Evolutionary conservation across 371 early-diverging fungal genomes (phyloP).

Genomic region (Mucor irregularis): DNA sequence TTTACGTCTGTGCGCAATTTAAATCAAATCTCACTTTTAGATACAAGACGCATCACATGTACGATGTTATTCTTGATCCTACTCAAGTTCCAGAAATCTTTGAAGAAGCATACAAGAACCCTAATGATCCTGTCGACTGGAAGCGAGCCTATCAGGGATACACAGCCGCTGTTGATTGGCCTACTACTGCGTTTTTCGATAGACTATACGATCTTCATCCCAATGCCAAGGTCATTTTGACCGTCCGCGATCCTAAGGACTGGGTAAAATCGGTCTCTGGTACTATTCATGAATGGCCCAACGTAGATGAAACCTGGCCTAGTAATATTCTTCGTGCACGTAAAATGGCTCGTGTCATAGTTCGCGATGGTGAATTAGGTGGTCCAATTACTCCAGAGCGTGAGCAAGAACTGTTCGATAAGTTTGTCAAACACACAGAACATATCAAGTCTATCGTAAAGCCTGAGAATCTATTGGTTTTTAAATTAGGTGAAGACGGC

Average conservation of each 20-base stretch:
- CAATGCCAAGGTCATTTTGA: conserved; percentile 35
- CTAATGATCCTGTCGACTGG: conserved; percentile 18
- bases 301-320: conserved; percentile 17
- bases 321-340: conserved; percentile 7
- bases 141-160: conserved; percentile 19
- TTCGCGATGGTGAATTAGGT: conserved; percentile 21
- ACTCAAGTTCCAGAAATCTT: conserved; percentile 13
- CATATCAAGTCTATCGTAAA: conserved; percentile 17
- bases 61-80: conserved; percentile 8
- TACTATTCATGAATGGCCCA: conserved; percentile 24
- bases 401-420: conserved; percentile 9
- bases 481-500: conserved; percentile 17
- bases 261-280: conserved; percentile 24
- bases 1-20: too few species aligned
- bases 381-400: background rate
- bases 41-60: conserved; percentile 26
- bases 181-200: conserved; percentile 22
- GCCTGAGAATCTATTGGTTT: conserved; percentile 20
- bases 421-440: conserved; percentile 16
- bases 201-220: conserved; percentile 22
- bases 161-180: conserved; percentile 34
- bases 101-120: conserved; percentile 14
- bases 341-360: conserved; percentile 15
- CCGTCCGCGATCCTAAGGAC: conserved; percentile 24
- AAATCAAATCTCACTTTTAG: conserved; percentile 1